A percentile compares a stretch with the other conserved stretches of the same genome.
phyloP scores from a whole-genome alignment of 192 early-diverging fungal species.

The Obelidium mucronatum region DNA sequence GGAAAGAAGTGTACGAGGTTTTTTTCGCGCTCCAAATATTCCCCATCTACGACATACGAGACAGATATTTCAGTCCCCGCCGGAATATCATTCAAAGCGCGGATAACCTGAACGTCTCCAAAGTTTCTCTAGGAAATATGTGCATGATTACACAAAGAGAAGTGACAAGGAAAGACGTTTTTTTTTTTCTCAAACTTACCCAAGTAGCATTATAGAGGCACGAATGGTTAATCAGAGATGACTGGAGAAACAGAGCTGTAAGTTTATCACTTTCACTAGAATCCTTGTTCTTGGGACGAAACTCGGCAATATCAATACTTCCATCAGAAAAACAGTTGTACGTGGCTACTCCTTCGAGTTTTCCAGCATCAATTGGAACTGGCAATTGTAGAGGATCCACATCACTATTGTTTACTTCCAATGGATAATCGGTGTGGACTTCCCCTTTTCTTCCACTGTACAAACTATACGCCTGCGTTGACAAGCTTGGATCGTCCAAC shows the following conservation, averaged over 20 bases:
- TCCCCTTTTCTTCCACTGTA: not conserved
- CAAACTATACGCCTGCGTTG: not conserved
- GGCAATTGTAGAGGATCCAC: not conserved
- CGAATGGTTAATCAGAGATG: constrained; percentile 27
- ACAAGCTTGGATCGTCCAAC: not conserved
- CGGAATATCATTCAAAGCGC: not conserved
- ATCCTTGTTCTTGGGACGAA: not conserved
- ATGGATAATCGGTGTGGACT: not conserved
- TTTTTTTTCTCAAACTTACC: constrained; percentile 6
- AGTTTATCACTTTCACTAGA: not conserved
- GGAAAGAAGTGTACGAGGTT: not conserved
- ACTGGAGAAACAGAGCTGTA: constrained; percentile 19
- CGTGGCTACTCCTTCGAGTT: not conserved
- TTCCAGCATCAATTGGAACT: not conserved
- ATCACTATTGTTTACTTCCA: not conserved
- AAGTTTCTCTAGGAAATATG: not conserved
- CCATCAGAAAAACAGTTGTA: not conserved
- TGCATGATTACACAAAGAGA: not conserved
- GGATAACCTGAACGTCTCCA: not conserved
- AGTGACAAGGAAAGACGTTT: too few species aligned
- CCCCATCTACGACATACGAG: not conserved
- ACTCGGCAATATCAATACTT: not conserved
- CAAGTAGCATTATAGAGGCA: constrained; percentile 8
- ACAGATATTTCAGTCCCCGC: not conserved
- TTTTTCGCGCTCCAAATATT: not conserved